Base-by-base conservation (phyloP, 306 rosid species). In the Abrus pulchellus region DNA sequence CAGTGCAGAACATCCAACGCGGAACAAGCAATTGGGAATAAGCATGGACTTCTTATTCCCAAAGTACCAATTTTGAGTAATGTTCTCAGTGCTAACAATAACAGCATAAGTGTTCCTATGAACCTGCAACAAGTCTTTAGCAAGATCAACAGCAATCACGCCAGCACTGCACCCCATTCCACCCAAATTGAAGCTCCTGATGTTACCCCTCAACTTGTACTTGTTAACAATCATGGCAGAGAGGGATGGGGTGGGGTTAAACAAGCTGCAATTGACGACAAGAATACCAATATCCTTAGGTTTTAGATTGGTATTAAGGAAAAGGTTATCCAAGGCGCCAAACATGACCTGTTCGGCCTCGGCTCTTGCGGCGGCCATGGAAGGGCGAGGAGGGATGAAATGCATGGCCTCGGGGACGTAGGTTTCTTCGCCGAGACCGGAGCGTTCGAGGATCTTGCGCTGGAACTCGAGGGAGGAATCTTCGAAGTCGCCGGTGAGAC, bases 81-180 rank as follows among this genome's bases (percentile, higher is more conserved):
- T 90, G 54, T 92, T 92, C 85, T 90, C 97, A 3, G 94, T 92
- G 41, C 97, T 88, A 9, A 90, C 94, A 56, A 90, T 89, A 70
- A 92, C 90, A 45, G 97, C 97, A 32, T 73, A 80, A 60, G 97
- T 92, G 69, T 90, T 92, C 80, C 92, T 79, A 52, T 90, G 97
- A 78, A 92, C 75, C 62, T 81, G 90, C 79, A 90, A 49, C 82
- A 92, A 71, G 60, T 92, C 97, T 83, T 87, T 90, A 0, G 97
- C 97, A 13, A 92, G 87, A 79, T 92, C 97, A 72, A 87, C 70
- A 2, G 97, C 94, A 48, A 92, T 90, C 57, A 92, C 97, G 57
- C 94, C 97, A 66, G 92, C 91, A 77, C 97, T 87, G 10, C 97
- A 92, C 2, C 92, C 97, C 97, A 92, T 92, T 47, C 97, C 97